phyloP scores from a whole-genome alignment of 31 red algal species.

The Porphyra umbilicalis region DNA sequence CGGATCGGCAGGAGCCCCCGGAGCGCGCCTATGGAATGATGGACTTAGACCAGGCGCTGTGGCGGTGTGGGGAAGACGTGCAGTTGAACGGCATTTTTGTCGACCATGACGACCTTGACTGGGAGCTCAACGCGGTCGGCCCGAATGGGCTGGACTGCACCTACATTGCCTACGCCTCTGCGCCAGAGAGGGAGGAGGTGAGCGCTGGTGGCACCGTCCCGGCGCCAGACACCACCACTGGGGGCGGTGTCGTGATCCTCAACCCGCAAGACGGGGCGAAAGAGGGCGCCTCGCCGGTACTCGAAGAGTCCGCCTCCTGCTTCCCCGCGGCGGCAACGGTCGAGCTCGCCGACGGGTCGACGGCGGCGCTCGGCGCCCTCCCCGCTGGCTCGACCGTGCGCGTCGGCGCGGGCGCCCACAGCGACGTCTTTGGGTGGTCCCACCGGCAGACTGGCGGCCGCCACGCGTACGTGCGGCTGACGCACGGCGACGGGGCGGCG shows the following conservation, averaged over 20 bases:
- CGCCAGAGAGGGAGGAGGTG: too few relatives aligned
- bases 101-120: too few relatives aligned
- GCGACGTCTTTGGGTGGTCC: not conserved
- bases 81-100: too few relatives aligned
- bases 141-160: too few relatives aligned
- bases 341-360: not conserved
- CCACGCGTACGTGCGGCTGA: not conserved
- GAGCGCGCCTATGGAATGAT: too few relatives aligned
- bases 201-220: not conserved
- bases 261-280: not conserved
- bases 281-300: not conserved
- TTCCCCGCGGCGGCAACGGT: not conserved
- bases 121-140: too few relatives aligned
- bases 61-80: too few relatives aligned
- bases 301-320: slow-evolving; percentile 1
- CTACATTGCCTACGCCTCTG: too few relatives aligned
- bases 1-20: too few relatives aligned
- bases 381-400: not conserved
- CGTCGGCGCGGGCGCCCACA: not conserved
- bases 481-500: not conserved
- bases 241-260: not conserved
- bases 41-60: too few relatives aligned
- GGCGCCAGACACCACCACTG: too few relatives aligned
- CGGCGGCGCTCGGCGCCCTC: not conserved
- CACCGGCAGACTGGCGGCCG: not conserved